Conservation (phyloP, 2,329 filamentous ascomycete genomes). For the Sordariomycetes sp. region DNA sequence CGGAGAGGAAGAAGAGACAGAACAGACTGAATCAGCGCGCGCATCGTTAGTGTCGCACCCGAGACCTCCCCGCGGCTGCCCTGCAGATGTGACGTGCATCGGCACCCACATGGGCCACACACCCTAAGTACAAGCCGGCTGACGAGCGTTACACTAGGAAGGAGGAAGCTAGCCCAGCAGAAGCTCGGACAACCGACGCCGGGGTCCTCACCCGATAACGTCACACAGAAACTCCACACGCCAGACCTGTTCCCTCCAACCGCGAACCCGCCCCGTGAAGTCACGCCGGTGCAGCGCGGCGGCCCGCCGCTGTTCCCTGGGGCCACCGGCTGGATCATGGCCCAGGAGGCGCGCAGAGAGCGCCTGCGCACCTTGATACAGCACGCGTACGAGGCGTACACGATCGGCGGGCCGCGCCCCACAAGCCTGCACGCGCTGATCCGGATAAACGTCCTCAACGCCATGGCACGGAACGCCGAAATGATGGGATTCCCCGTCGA, state of each 20-base stretch:
- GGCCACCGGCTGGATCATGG: neutral
- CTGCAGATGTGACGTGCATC: neutral
- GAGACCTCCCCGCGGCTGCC: neutral
- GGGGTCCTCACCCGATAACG: neutral
- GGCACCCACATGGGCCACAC: neutral
- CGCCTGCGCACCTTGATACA: neutral
- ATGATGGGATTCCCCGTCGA: constrained; percentile 5
- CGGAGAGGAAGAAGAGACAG: constrained; percentile 12
- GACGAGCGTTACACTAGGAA: neutral
- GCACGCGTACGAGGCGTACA: constrained; percentile 1
- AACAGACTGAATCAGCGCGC: constrained; percentile 13
- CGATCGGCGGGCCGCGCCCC: constrained; percentile 4
- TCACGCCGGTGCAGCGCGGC: neutral
- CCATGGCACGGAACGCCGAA: constrained; percentile 6
- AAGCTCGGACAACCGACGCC: neutral
- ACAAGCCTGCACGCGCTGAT: constrained; percentile 6
- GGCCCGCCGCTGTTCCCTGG: neutral
- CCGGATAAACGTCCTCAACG: constrained; percentile 8
- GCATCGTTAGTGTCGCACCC: constrained; percentile 11
- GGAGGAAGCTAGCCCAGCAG: neutral
- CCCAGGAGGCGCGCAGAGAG: neutral
- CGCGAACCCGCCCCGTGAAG: neutral
- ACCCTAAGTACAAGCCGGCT: neutral
- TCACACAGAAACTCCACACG: neutral
- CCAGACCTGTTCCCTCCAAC: neutral